Evolutionary conservation across 331 rosid species (phyloP), one percentile per base, ranked within the genome.

Genomic region (Ulmus americana): DNA sequence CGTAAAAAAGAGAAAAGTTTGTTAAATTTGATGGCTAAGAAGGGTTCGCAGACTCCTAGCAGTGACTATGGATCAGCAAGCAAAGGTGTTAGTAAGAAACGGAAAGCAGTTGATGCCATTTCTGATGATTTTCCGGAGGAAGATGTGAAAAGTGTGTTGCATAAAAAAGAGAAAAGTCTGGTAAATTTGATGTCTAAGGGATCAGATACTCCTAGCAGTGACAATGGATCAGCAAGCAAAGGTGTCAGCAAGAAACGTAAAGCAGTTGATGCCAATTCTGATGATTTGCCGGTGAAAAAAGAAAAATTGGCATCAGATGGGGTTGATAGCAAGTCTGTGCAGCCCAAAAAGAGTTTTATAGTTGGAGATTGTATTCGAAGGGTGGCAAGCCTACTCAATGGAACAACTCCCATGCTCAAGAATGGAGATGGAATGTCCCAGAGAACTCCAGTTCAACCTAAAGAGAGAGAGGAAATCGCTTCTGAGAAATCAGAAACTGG

Each of bases 301-400:
- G 22, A 22, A 44, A 70, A 54, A 55, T 15, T 18, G 54, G 12
- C 11, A 12, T 51, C 65, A 3, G 16, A 59, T 12, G 59, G 18
- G 58, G 64, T 10, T 22, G 67, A 65, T 49, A 16, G 16, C 16
- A 55, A 61, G 49, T 11, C 74, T 59, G 0, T 14, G 1, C 78
- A 53, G 78, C 65, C 28, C 39, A 74, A 48, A 53, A 74, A 8
- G 64, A 65, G 63, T 65, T 80, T 74, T 52, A 68, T 59, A 58
- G 79, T 83, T 56, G 88, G 88, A 74, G 88, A 77, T 61, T 68
- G 83, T 55, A 83, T 83, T 52, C 59, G 59, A 13, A 77, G 79
- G 74, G 83, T 76, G 44, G 85, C 85, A 4, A 75, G 68, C 81
- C 84, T 72, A 18, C 72, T 83, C 59, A 80, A 67, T 14, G 74